phyloP scores from a whole-genome alignment of 2,329 filamentous ascomycete species.

The Botrytis fabae region DNA sequence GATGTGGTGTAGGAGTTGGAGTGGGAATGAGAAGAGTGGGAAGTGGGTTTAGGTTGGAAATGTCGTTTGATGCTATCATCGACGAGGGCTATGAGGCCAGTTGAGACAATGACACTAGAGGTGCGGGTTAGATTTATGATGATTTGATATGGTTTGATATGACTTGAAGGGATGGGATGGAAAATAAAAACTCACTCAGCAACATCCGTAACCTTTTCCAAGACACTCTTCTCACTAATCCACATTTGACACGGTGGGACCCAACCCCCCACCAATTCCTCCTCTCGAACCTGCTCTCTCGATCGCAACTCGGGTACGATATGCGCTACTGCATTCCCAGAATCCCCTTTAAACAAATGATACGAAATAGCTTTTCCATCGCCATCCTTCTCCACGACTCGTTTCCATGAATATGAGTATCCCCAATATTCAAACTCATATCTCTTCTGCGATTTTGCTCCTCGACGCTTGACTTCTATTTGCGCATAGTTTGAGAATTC shows the following conservation, averaged over 20 bases:
- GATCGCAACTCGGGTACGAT: constrained; percentile 80
- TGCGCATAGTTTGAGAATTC: constrained; percentile 98
- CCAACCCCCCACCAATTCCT: constrained; percentile 81
- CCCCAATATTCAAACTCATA: constrained; percentile 98
- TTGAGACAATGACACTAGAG: constrained; percentile 77
- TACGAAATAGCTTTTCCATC: constrained; percentile 67
- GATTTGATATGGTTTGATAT: background rate
- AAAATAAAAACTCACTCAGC: constrained; percentile 70
- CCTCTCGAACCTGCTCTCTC: constrained; percentile 66
- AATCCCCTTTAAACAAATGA: constrained; percentile 70
- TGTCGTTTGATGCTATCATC: constrained; percentile 80
- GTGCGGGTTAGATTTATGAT: background rate
- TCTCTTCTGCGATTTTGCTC: constrained; percentile 65
- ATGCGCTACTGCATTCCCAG: constrained; percentile 69
- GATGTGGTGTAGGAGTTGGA: constrained; percentile 55
- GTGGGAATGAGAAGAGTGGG: constrained; percentile 53
- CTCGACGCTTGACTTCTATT: constrained; percentile 74
- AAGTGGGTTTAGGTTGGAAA: constrained; percentile 44
- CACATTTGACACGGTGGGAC: constrained; percentile 87
- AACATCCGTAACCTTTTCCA: constrained; percentile 70
- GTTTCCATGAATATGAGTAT: constrained; percentile 79
- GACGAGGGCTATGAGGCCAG: constrained; percentile 83
- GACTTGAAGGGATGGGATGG: background rate
- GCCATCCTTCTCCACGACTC: constrained; percentile 67
- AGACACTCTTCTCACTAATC: constrained; percentile 73